A percentile compares a stretch with the other conserved stretches of the same genome.
Conservation (phyloP, 139 green algal genomes). For the Auxenochlorella protothecoides region DNA sequence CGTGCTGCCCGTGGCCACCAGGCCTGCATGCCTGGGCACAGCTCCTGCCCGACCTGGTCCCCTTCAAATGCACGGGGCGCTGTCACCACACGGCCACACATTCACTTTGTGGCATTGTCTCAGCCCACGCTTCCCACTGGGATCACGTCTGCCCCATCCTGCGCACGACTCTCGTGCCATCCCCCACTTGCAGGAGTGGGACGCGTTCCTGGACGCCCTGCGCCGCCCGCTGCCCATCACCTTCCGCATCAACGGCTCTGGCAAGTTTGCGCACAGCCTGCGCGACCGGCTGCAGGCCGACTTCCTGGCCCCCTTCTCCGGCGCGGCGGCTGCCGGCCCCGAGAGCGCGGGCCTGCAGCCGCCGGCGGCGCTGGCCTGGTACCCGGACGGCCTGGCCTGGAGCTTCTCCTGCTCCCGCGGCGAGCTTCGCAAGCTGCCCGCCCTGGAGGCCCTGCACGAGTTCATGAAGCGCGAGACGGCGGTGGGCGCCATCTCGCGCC, state of each 20-base stretch:
- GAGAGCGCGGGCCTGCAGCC: slow-evolving; percentile 48
- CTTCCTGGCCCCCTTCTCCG: slow-evolving; percentile 53
- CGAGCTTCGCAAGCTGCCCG: slow-evolving; percentile 63
- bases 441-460: slow-evolving; percentile 64
- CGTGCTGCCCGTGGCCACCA: no score
- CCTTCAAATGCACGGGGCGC: no score
- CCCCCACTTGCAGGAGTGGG: slow-evolving; percentile 60
- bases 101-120: neutral
- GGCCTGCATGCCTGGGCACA: no score
- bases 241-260: slow-evolving; percentile 95
- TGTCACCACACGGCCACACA: no score
- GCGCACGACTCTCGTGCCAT: neutral
- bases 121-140: neutral
- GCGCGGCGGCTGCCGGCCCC: slow-evolving; percentile 17
- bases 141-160: neutral
- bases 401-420: slow-evolving; percentile 75
- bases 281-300: slow-evolving; percentile 56
- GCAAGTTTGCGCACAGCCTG: slow-evolving; percentile 67
- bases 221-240: slow-evolving; percentile 74
- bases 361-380: slow-evolving; percentile 78
- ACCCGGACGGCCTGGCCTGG: slow-evolving; percentile 88
- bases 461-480: slow-evolving; percentile 73
- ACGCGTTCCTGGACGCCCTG: slow-evolving; percentile 70
- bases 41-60: no score
- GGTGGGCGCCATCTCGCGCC: slow-evolving; percentile 82